Base-by-base conservation (phyloP, 1,284 basidiomycete species). In the Moesziomyces globuligerus region DNA sequence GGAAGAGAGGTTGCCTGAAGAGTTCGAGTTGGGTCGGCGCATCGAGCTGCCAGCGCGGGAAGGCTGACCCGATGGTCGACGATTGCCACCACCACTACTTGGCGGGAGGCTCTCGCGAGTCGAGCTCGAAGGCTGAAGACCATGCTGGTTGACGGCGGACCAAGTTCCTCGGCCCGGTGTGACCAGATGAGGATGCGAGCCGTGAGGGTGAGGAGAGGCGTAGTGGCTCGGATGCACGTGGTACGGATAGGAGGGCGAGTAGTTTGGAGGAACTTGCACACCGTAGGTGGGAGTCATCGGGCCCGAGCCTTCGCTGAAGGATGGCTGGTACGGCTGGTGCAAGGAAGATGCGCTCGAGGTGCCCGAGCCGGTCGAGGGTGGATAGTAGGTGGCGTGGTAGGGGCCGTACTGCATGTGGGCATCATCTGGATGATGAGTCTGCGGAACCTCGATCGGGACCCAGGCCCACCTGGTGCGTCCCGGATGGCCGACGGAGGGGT, bases 401-500 rank as follows among this genome's bases (percentile, higher is more conserved):
- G 54, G 48, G 20, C 55, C 36, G 37, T 69, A 69, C 44, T 69
- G 66, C 37, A 56, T 3, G 47, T 64, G 59, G 25, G 44, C 55
- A 21, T 64, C 66, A 32, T 69, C 66, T 0, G 40, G 32, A 32
- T 48, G 48, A 58, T 69, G 59, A 62, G 55, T 23, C 48, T 59
- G 59, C 8, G 66, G 48, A 29, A 69, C 60, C 37, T 69, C 66
- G 21, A 69, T 54, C 6, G 53, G 66, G n/a, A 69, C 66, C 66
- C 66, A 69, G 20, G 66, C 66, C 66, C 66, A 69, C 48, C 66
- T 64, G n/a, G 59, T 69, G 44, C 59, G 66, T 34, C 48, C 59
- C 18, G 52, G 32, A 32, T 62, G 66, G 23, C 42, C 55, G 24
- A 25, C 24, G 20, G 54, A 39, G 53, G 59, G 59, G 40, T 52